Percentiles rank a stretch among this genome's conserved stretches.
Evolutionary conservation across 257 asterid genomes (phyloP).

Genomic region (Scutellaria galericulata): DNA sequence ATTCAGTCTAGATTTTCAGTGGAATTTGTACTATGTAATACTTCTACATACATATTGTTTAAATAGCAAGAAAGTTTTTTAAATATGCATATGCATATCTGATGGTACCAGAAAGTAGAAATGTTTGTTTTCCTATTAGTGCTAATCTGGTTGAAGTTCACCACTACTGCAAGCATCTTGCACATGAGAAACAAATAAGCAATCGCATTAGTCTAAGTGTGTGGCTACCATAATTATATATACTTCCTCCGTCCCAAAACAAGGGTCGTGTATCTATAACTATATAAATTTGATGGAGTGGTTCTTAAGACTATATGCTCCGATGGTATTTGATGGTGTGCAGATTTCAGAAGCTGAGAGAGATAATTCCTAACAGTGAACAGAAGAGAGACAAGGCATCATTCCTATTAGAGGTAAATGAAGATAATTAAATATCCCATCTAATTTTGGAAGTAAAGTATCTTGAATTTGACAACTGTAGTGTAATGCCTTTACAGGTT

Average conservation of each 20-base stretch:
- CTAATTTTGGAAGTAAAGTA: constrained; percentile 2
- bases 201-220: too few relatives aligned
- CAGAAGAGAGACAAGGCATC: constrained; percentile 99
- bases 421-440: background rate
- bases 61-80: too few relatives aligned
- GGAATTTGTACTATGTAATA: too few relatives aligned
- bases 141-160: too few relatives aligned
- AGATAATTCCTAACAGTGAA: constrained; percentile 85
- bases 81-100: background rate
- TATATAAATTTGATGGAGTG: too few relatives aligned
- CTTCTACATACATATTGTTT: background rate
- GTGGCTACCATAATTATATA: too few relatives aligned
- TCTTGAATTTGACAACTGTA: constrained; percentile 27
- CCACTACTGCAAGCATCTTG: too few relatives aligned
- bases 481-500: constrained; percentile 56
- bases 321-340: constrained; percentile 28
- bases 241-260: too few relatives aligned
- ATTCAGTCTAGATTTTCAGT: background rate
- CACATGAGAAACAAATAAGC: too few relatives aligned
- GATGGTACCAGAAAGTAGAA: background rate
- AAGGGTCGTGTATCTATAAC: too few relatives aligned
- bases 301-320: constrained; percentile 1
- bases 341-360: constrained; percentile 92
- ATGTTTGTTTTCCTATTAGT: too few relatives aligned
- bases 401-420: constrained; percentile 79